A percentile compares a stretch with the other conserved stretches of the same genome.
Conservation (phyloP, 768 basidiomycete genomes). For the Pseudohyphozyma bogoriensis region DNA sequence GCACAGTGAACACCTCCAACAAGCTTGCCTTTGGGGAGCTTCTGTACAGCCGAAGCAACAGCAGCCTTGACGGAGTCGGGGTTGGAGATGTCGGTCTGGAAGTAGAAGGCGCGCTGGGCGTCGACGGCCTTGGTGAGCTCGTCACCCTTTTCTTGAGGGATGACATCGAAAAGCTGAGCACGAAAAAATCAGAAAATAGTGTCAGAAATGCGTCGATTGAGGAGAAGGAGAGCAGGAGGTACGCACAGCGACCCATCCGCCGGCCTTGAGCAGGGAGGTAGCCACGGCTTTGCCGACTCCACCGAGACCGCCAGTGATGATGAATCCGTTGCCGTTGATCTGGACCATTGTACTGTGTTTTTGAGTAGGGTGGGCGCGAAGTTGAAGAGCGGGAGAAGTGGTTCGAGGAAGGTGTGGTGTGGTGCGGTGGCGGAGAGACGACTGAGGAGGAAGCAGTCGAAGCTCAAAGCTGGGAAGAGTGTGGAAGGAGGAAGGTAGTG, state of each 20-base stretch:
- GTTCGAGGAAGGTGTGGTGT: too few relatives aligned
- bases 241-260: too few relatives aligned
- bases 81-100: constrained; percentile 32
- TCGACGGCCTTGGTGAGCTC: constrained; percentile 20
- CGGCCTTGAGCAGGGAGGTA: background rate
- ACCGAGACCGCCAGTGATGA: constrained; percentile 35
- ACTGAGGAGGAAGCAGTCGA: too few relatives aligned
- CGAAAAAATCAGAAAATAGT: background rate
- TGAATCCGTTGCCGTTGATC: constrained; percentile 3
- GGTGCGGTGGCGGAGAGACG: too few relatives aligned
- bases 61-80: constrained; percentile 28
- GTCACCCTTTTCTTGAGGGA: constrained; percentile 30
- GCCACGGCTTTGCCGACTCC: constrained; percentile 34
- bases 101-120: constrained; percentile 26
- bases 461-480: too few relatives aligned
- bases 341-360: background rate
- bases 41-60: constrained; percentile 1
- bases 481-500: too few relatives aligned
- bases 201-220: too few relatives aligned
- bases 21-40: constrained; percentile 15
- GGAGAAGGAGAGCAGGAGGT: too few relatives aligned
- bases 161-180: constrained; percentile 31
- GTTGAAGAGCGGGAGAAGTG: too few relatives aligned
- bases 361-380: too few relatives aligned
- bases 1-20: constrained; percentile 29